Base-by-base conservation (phyloP, 441 rosid species). In the Erysimum pusillum region DNA sequence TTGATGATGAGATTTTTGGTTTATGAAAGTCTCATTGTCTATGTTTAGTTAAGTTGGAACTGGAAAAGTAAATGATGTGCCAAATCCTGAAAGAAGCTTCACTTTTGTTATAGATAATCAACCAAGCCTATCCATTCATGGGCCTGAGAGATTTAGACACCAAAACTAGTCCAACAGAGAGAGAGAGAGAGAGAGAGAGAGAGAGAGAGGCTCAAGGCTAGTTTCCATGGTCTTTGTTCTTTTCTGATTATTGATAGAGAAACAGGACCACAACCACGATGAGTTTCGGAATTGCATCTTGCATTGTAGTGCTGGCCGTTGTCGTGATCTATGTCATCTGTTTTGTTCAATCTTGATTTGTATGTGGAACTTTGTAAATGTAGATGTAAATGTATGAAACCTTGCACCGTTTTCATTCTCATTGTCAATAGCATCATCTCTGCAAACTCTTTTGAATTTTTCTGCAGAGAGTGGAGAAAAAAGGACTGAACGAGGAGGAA, bases 401-500 rank as follows among this genome's bases (percentile, higher is more conserved):
- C 15, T 66, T 42, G 69, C 35, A 73, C 59, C 45, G 46, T 61
- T 73, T 34, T 61, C 60, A 52, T 78, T 67, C 81, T 73, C 69
- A 59, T 78, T 78, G 77, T 78, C 77, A 66, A 66, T 36, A 73
- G 81, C 77, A 78, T 73, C 73, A 78, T 72, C 36, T 62, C 81
- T 73, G 77, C 64, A 73, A 59, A 51, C 28, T 60, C 1, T 3
- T 41, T 73, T 72, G 58, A 35, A 4, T 14, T 42, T 25, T 67
- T 67, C 5, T 60, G 59, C 25, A 66, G 77, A 48, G 72, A 67
- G 15, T 42, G 73, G 54, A 67, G 70, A 42, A 74, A 66, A 81
- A 67, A 74, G 71, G 85, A 83, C 87, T 36, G 44, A 60, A 73
- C 74, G 74, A 78, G 65, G 74, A 78, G 67, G 74, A 78, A 78